Evolutionary conservation across 495 filamentous ascomycete genomes (phyloP), one percentile per base, ranked within the genome.

Genomic region (Cryomyces antarcticus): DNA sequence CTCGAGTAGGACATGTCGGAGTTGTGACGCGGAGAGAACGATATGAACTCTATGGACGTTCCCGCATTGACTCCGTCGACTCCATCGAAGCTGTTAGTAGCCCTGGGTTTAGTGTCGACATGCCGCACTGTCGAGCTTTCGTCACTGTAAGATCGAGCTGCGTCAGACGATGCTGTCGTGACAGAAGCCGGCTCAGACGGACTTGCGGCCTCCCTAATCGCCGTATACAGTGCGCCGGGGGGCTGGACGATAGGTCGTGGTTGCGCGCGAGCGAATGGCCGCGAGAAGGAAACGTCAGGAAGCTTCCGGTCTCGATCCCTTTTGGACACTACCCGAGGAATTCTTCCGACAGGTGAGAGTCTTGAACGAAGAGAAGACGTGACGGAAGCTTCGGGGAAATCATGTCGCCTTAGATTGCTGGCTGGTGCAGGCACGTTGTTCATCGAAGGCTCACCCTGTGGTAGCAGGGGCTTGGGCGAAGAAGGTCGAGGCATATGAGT

Each of bases 291-390:
- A 56, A 79, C 78, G 10, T 79, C 68, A 3, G 82, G 75, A 5
- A 75, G 75, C 42, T 68, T 71, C 48, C 80, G 75, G 31, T 77
- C 71, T 38, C 77, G 71, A 44, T 78, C 78, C 31, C 72, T 65
- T 36, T 66, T 68, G 35, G 78, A 87, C 31, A 88, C 72, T 7
- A 95, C 84, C 50, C 77, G 77, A 17, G 88, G 88, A 46, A 96
- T 96, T 7, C 88, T 78, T 9, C 87, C 88, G 43, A 96, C 76
- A 51, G 85, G 87, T 33, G 77, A 73, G 28, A 94, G 62, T 38
- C 74, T 38, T 24, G 17, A 24, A 24, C 17, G 17, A 24, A 24
- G 17, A 24, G 17, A 24, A 24, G 17, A 24, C 17, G 17, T 24
- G 17, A 24, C 17, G 17, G 2, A 24, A 24, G 17, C 17, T 24